A percentile compares a stretch with the other conserved stretches of the same genome.
Conservation (phyloP, 2,329 filamentous ascomycete genomes). For the Colletotrichum destructivum region DNA sequence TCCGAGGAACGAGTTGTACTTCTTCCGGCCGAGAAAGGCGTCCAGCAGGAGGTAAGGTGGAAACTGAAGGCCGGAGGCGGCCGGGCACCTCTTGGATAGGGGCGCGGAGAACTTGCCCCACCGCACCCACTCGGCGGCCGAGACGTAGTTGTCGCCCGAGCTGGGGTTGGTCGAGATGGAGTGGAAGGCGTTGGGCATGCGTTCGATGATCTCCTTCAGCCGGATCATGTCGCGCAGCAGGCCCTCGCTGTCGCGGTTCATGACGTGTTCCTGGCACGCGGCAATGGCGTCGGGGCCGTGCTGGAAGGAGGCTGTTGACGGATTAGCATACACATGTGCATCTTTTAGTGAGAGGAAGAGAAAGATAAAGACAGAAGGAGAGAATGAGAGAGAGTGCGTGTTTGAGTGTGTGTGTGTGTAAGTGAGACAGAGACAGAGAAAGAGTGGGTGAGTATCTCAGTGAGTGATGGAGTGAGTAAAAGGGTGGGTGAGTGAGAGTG, state of each 20-base stretch:
- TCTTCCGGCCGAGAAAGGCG: slow-evolving; percentile 67
- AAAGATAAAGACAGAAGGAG: too few species aligned
- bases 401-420: too few species aligned
- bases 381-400: too few species aligned
- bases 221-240: slow-evolving; percentile 65
- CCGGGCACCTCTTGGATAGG: slow-evolving; percentile 65
- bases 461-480: too few species aligned
- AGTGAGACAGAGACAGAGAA: too few species aligned
- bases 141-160: slow-evolving; percentile 66
- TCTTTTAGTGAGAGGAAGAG: too few species aligned
- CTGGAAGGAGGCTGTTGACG: slow-evolving; percentile 61
- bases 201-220: slow-evolving; percentile 67
- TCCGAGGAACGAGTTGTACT: slow-evolving; percentile 67
- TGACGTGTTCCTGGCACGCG: slow-evolving; percentile 68
- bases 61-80: slow-evolving; percentile 66
- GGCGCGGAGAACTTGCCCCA: slow-evolving; percentile 68
- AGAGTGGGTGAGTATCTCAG: too few species aligned
- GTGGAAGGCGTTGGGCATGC: slow-evolving; percentile 69
- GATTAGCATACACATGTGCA: too few species aligned
- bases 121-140: slow-evolving; percentile 63
- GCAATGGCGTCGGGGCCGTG: slow-evolving; percentile 67
- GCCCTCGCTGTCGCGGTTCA: slow-evolving; percentile 66
- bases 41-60: slow-evolving; percentile 69
- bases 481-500: too few species aligned
- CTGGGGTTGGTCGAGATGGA: slow-evolving; percentile 68